Evolutionary conservation across 352 stramenopile genomes (phyloP).

Genomic region (Phytophthora ramorum): DNA sequence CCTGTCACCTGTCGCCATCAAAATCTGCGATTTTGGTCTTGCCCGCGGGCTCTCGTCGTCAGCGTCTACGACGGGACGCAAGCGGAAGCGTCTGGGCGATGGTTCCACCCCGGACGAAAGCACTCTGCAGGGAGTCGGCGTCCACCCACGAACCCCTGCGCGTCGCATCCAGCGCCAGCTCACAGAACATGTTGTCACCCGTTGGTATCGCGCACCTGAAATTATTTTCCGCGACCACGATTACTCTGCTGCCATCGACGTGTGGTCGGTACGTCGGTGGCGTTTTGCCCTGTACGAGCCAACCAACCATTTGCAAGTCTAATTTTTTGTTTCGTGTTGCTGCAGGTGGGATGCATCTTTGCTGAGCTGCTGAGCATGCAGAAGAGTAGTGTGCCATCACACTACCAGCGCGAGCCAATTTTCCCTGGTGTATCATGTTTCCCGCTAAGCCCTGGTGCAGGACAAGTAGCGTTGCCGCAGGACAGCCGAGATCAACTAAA

Average conservation of each 20-base stretch:
- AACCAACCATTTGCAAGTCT: conserved; percentile 10
- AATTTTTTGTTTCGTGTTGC: conserved; percentile 11
- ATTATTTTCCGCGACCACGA: conserved; percentile 94
- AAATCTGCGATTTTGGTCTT: conserved; percentile 89
- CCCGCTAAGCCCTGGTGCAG: conserved; percentile 76
- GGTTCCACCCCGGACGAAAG: conserved; percentile 61
- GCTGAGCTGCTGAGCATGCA: conserved; percentile 96
- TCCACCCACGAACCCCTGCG: conserved; percentile 76
- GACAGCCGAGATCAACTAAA: conserved; percentile 89
- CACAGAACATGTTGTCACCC: conserved; percentile 95
- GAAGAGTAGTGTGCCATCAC: conserved; percentile 94
- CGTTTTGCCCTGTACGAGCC: background rate
- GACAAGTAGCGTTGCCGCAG: conserved; percentile 78
- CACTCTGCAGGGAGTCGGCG: conserved; percentile 64
- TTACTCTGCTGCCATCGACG: conserved; percentile 89
- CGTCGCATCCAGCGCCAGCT: conserved; percentile 91
- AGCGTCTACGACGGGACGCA: conserved; percentile 70
- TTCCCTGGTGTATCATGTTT: conserved; percentile 96
- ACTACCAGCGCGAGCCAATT: conserved; percentile 94
- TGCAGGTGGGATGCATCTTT: conserved; percentile 95
- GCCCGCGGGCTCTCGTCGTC: conserved; percentile 75
- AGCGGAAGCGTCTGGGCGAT: conserved; percentile 54
- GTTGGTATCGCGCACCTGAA: conserved; percentile 95
- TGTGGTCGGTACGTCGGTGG: conserved; percentile 80
- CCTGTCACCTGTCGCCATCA: conserved; percentile 85